Evolutionary conservation across 208 protist genomes (phyloP).

Genomic region (Trypanosoma rangeli): DNA sequence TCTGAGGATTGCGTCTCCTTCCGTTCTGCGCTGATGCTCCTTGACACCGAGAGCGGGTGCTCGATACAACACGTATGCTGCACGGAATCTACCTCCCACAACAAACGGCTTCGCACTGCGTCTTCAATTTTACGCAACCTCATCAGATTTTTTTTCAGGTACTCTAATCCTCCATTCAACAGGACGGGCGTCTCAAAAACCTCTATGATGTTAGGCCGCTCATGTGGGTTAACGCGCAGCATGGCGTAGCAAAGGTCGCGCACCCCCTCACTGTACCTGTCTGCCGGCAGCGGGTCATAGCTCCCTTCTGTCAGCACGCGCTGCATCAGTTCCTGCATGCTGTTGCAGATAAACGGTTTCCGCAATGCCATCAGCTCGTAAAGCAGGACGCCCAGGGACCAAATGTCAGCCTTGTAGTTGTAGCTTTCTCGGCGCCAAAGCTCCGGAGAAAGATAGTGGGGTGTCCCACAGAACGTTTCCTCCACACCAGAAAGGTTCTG

Average conservation of each 20-base stretch:
- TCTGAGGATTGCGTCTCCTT: neutral
- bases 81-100: constrained; percentile 37
- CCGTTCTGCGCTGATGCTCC: neutral
- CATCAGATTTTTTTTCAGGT: constrained; percentile 46
- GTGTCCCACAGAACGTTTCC: constrained; percentile 70
- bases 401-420: constrained; percentile 90
- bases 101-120: constrained; percentile 26
- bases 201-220: constrained; percentile 48
- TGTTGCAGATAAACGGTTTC: constrained; percentile 61
- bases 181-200: constrained; percentile 44
- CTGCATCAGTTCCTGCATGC: constrained; percentile 53
- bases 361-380: constrained; percentile 75
- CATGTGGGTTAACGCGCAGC: constrained; percentile 48
- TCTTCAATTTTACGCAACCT: constrained; percentile 43
- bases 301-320: constrained; percentile 43
- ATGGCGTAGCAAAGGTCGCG: constrained; percentile 42
- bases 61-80: neutral
- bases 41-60: neutral
- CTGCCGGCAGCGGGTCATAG: constrained; percentile 46
- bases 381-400: constrained; percentile 82
- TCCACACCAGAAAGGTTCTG: constrained; percentile 51
- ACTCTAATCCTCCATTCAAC: constrained; percentile 34
- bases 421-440: constrained; percentile 86
- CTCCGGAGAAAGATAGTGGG: constrained; percentile 91
- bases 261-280: constrained; percentile 39